Percentiles rank a stretch among this genome's conserved stretches.
Conservation (phyloP, 768 basidiomycete genomes). For the Saitozyma podzolica region DNA sequence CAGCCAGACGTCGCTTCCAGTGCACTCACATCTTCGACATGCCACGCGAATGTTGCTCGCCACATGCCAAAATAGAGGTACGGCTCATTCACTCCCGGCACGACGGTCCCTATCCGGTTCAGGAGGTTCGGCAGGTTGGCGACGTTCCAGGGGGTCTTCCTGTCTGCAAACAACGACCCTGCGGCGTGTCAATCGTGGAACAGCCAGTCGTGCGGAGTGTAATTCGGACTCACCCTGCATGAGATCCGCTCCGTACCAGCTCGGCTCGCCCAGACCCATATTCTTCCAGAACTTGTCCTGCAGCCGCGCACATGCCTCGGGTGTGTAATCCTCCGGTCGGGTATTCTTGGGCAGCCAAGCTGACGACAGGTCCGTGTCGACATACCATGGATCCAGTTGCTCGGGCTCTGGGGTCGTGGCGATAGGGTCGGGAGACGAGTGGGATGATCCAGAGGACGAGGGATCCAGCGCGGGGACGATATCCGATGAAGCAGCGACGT, state of each 20-base stretch:
- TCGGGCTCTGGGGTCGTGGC: constrained; percentile 33
- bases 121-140: constrained; percentile 83
- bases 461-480: constrained; percentile 31
- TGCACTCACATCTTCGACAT: constrained; percentile 75
- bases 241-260: constrained; percentile 93
- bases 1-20: not conserved
- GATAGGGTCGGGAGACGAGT: constrained; percentile 39
- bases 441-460: constrained; percentile 25
- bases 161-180: constrained; percentile 62
- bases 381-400: constrained; percentile 63
- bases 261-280: constrained; percentile 79
- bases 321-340: constrained; percentile 72
- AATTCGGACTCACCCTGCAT: constrained; percentile 67
- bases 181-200: too few species aligned
- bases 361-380: constrained; percentile 67
- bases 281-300: constrained; percentile 92
- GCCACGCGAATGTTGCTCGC: constrained; percentile 98
- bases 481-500: not conserved
- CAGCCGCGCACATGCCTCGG: constrained; percentile 80
- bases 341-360: constrained; percentile 80
- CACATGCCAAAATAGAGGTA: constrained; percentile 99
- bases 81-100: constrained; percentile 95
- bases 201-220: too few species aligned
- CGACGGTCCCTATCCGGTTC: constrained; percentile 66
- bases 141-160: constrained; percentile 89